Evolutionary conservation across 2,329 filamentous ascomycete species (phyloP).

Genomic region (Podosphaera xanthii): DNA sequence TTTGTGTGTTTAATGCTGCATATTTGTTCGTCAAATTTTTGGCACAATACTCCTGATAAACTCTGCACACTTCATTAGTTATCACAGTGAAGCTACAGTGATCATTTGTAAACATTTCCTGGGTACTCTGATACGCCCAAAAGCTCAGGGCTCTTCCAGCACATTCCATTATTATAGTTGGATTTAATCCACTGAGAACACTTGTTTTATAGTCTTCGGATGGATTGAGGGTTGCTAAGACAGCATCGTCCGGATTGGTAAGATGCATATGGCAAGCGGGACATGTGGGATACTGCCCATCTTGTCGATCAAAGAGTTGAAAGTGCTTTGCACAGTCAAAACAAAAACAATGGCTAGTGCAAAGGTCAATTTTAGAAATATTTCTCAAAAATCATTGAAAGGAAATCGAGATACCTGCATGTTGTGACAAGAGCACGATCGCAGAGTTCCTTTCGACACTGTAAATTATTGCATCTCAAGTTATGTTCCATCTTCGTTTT

Average conservation of each 20-base stretch:
- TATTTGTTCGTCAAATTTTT: constrained; percentile 55
- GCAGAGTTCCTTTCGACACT: constrained; percentile 46
- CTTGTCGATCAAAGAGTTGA: constrained; percentile 30
- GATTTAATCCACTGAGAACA: constrained; percentile 60
- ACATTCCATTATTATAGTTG: constrained; percentile 68
- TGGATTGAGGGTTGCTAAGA: constrained; percentile 48
- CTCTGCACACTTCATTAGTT: constrained; percentile 21
- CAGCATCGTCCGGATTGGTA: constrained; percentile 49
- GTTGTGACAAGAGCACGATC: constrained; percentile 66
- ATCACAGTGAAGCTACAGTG: constrained; percentile 5
- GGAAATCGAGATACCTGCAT: constrained; percentile 40
- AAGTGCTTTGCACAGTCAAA: constrained; percentile 43
- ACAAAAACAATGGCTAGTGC: constrained; percentile 62
- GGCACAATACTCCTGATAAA: constrained; percentile 55
- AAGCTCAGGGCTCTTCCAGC: constrained; percentile 58
- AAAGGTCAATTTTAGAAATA: constrained; percentile 5
- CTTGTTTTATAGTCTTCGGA: constrained; percentile 80
- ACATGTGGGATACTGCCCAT: constrained; percentile 32
- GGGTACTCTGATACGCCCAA: constrained; percentile 67
- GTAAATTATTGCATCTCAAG: constrained; percentile 59
- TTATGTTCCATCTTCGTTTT: constrained; percentile 41
- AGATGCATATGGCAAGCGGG: constrained; percentile 54
- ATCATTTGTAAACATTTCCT: constrained; percentile 43
- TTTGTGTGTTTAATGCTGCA: constrained; percentile 33
- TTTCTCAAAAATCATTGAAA: background rate